phyloP scores from a whole-genome alignment of 306 rosid species.

The Vigna nakashimae region DNA sequence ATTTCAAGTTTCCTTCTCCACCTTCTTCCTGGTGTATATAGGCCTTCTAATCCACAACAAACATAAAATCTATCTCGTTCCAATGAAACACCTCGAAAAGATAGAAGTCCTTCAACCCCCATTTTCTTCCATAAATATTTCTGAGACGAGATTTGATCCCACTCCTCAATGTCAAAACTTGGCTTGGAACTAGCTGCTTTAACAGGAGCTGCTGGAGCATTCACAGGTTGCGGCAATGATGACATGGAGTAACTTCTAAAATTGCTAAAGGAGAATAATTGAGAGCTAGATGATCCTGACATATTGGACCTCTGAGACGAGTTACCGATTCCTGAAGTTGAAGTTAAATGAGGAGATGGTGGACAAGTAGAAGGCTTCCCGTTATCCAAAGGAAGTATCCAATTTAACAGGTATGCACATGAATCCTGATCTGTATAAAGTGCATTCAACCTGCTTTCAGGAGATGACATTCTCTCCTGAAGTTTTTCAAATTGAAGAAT shows the following conservation, averaged over 20 bases:
- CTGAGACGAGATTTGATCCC: slow-evolving; percentile 75
- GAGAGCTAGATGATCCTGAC: slow-evolving; percentile 71
- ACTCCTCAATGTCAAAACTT: slow-evolving; percentile 73
- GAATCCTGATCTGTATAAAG: slow-evolving; percentile 67
- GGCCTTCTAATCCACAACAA: slow-evolving; percentile 90
- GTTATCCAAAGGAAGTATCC: slow-evolving; percentile 95
- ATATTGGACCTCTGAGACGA: slow-evolving; percentile 61
- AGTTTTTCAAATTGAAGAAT: slow-evolving; percentile 92
- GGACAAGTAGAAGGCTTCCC: slow-evolving; percentile 57
- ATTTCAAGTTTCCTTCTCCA: slow-evolving; percentile 96
- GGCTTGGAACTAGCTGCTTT: slow-evolving; percentile 86
- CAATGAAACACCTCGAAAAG: slow-evolving; percentile 89
- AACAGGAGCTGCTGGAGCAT: slow-evolving; percentile 57
- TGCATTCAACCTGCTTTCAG: slow-evolving; percentile 52
- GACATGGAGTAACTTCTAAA: slow-evolving; percentile 99
- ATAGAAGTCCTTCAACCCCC: slow-evolving; percentile 69
- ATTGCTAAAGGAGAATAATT: slow-evolving; percentile 69
- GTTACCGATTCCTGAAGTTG: slow-evolving; percentile 66
- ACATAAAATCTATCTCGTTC: slow-evolving; percentile 92
- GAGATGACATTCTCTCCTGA: slow-evolving; percentile 55
- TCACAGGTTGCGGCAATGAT: slow-evolving; percentile 72
- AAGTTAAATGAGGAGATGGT: slow-evolving; percentile 59
- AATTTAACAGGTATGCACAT: slow-evolving; percentile 78
- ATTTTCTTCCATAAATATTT: slow-evolving; percentile 56
- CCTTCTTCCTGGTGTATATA: slow-evolving; percentile 88